These are phyloP conservation scores for Chaetomiaceae sp. DNA, from an alignment of 2,329 filamentous ascomycete genomes.

Conservation along the genomic window DNA sequence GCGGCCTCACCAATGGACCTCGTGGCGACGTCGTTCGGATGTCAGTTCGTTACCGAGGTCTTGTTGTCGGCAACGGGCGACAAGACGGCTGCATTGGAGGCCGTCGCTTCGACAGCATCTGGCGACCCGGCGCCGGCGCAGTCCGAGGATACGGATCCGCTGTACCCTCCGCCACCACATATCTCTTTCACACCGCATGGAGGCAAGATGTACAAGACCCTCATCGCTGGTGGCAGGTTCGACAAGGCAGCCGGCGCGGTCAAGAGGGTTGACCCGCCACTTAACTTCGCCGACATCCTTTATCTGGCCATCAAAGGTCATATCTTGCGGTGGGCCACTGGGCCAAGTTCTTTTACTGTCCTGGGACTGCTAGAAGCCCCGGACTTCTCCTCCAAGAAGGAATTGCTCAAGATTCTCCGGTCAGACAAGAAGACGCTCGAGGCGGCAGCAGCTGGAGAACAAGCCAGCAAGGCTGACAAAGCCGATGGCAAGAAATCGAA, in stretches of 20 bases:
- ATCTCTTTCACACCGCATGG: slow-evolving; percentile 59
- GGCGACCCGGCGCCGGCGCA: slow-evolving; percentile 47
- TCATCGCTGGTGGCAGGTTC: slow-evolving; percentile 85
- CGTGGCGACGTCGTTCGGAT: slow-evolving; percentile 72
- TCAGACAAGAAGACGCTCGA: slow-evolving; percentile 68
- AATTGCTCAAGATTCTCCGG: slow-evolving; percentile 65
- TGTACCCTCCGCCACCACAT: slow-evolving; percentile 42
- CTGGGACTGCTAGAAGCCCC: slow-evolving; percentile 73
- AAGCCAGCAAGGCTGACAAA: slow-evolving; percentile 46
- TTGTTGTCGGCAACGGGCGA: slow-evolving; percentile 72
- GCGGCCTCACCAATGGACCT: slow-evolving; percentile 63
- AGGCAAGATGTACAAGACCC: slow-evolving; percentile 82
- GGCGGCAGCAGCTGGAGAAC: slow-evolving; percentile 60
- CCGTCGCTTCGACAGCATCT: slow-evolving; percentile 60
- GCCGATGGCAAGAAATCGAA: slow-evolving; percentile 47
- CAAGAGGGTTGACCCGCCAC: slow-evolving; percentile 66
- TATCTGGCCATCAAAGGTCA: slow-evolving; percentile 75
- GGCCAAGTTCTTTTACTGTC: slow-evolving; percentile 80
- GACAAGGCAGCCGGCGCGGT: slow-evolving; percentile 69
- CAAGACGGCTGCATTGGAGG: slow-evolving; percentile 68
- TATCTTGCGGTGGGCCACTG: slow-evolving; percentile 78
- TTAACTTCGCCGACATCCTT: slow-evolving; percentile 77
- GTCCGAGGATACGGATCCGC: slow-evolving; percentile 36
- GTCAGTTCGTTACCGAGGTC: slow-evolving; percentile 79
- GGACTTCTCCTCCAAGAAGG: slow-evolving; percentile 62